phyloP scores from a whole-genome alignment of 257 asterid genomes.

The Solanum lignicaule region DNA sequence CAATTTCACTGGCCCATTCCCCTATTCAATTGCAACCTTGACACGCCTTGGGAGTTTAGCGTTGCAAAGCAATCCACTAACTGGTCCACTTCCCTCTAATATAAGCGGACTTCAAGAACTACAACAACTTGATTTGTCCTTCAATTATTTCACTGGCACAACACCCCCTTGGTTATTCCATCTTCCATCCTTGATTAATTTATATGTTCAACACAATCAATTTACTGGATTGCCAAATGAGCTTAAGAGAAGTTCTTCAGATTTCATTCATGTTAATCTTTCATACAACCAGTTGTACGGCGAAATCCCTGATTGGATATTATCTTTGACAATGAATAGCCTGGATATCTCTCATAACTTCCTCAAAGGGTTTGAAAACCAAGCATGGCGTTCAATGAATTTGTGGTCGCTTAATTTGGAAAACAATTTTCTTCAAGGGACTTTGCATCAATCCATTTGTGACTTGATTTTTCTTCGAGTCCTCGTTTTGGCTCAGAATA shows the following conservation, averaged over 20 bases:
- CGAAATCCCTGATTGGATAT: neutral
- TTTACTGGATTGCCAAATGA: neutral
- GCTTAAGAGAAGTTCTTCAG: neutral
- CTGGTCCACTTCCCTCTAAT: neutral
- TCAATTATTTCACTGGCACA: neutral
- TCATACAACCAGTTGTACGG: neutral
- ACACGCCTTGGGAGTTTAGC: accelerated
- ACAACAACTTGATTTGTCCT: neutral
- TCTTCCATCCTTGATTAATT: neutral
- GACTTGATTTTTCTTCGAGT: neutral
- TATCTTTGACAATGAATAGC: accelerated
- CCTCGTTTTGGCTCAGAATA: neutral
- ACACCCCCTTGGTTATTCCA: neutral
- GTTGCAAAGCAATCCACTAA: neutral
- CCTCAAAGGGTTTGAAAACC: neutral
- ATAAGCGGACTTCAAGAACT: neutral
- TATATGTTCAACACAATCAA: neutral
- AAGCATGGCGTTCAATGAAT: neutral
- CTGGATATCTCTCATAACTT: neutral
- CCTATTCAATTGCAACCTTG: neutral
- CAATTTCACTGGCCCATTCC: neutral
- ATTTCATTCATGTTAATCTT: neutral
- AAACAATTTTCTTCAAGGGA: neutral
- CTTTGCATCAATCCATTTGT: neutral
- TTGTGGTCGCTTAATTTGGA: neutral